A percentile compares a stretch with the other conserved stretches of the same genome.
Conservation (phyloP, 768 basidiomycete species). For the Podaxis rugospora region DNA sequence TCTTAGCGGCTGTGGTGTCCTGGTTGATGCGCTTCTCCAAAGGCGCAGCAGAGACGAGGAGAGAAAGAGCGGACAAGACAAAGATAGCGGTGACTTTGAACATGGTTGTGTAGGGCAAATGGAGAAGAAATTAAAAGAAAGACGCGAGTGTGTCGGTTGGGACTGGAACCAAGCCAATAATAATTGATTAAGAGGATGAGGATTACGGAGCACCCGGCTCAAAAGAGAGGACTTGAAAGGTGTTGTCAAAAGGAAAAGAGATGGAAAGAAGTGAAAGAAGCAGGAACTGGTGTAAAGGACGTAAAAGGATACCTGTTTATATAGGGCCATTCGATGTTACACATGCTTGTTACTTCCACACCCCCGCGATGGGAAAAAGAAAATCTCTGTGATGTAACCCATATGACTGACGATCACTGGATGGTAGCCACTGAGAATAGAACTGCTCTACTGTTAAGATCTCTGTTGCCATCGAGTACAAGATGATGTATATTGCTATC, state of each 20-base stretch:
- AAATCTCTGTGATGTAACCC: background rate
- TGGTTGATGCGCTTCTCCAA: constrained; percentile 46
- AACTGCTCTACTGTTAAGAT: background rate
- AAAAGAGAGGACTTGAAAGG: constrained; percentile 9
- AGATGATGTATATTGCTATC: background rate
- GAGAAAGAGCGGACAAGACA: constrained; percentile 27
- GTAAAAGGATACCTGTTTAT: background rate
- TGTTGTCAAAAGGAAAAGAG: constrained; percentile 9
- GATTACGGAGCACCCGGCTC: constrained; percentile 27
- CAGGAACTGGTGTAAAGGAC: background rate
- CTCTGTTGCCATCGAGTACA: background rate
- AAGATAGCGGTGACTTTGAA: constrained; percentile 24
- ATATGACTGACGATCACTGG: background rate
- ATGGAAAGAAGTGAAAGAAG: constrained; percentile 1
- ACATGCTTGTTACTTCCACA: background rate
- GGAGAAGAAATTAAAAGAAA: constrained; percentile 12
- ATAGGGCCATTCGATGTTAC: background rate
- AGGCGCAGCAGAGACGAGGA: constrained; percentile 26
- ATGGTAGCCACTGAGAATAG: background rate
- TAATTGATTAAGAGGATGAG: constrained; percentile 2
- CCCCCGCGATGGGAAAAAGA: background rate
- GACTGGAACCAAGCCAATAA: constrained; percentile 9
- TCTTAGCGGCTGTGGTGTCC: constrained; percentile 40
- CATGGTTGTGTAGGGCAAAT: constrained; percentile 15
- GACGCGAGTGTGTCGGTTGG: constrained; percentile 10